Evolutionary conservation across 352 stramenopile species (phyloP).

Genomic region (Elongisporangium anandrum): DNA sequence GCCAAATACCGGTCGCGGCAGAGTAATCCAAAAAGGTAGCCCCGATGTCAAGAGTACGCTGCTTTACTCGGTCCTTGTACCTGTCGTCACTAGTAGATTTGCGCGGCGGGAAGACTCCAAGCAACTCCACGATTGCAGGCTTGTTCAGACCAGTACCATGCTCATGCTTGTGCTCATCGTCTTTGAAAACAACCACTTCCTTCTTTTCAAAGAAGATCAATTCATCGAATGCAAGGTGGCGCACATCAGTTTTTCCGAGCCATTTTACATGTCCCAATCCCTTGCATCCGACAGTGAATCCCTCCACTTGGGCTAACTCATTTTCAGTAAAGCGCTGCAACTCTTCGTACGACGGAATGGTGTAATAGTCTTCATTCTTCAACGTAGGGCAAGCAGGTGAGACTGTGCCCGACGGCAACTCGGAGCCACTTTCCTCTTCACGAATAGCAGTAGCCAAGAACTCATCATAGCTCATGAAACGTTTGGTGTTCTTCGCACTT

Average conservation of each 20-base stretch:
- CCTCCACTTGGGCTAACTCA: conserved; percentile 64
- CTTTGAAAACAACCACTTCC: conserved; percentile 83
- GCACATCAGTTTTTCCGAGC: conserved; percentile 77
- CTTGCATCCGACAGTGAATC: conserved; percentile 78
- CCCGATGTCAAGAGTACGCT: conserved; percentile 70
- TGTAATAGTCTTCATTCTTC: conserved; percentile 81
- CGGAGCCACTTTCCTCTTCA: not conserved
- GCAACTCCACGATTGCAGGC: conserved; percentile 72
- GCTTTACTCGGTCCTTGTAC: conserved; percentile 77
- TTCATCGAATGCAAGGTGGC: conserved; percentile 73
- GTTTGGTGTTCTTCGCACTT: conserved; percentile 17
- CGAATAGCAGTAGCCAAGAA: conserved; percentile 40
- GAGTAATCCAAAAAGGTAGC: conserved; percentile 79
- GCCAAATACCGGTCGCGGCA: conserved; percentile 69
- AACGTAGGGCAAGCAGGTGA: conserved; percentile 51
- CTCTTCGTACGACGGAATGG: conserved; percentile 57
- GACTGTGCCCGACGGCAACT: not conserved
- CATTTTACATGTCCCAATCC: conserved; percentile 76
- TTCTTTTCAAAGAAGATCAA: conserved; percentile 82
- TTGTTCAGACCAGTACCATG: conserved; percentile 72
- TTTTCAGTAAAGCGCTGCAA: conserved; percentile 69
- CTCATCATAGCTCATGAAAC: conserved; percentile 80
- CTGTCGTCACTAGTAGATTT: conserved; percentile 42
- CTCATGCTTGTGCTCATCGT: conserved; percentile 77
- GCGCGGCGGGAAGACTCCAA: conserved; percentile 67